These are phyloP conservation scores for Coemansia sp. DNA, from an alignment of 192 early-diverging fungal species.

Conservation along the genomic window DNA sequence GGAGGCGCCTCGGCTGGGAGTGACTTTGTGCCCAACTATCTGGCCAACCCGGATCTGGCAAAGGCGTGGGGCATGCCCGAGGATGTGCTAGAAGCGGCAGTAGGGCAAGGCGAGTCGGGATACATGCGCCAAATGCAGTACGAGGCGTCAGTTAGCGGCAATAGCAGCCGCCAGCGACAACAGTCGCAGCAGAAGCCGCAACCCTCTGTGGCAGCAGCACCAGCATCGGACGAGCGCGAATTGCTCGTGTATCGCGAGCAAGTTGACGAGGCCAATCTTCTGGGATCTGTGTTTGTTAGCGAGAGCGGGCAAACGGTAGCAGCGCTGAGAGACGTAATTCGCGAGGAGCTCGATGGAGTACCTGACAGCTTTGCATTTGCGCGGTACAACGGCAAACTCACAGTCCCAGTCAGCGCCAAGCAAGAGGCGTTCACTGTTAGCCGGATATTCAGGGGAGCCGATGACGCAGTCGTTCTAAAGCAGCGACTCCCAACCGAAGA, in stretches of 20 bases:
- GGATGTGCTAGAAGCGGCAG: slow-evolving; percentile 21
- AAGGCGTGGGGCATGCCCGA: slow-evolving; percentile 72
- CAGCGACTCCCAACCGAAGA: background rate
- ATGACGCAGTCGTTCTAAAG: slow-evolving; percentile 54
- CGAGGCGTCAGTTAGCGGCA: slow-evolving; percentile 33
- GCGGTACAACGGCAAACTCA: slow-evolving; percentile 60
- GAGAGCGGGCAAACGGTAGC: slow-evolving; percentile 16
- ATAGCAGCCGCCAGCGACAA: background rate
- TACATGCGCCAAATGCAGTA: slow-evolving; percentile 33
- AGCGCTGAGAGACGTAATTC: slow-evolving; percentile 27
- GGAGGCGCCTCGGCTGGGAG: background rate
- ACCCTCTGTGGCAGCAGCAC: background rate
- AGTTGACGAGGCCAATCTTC: slow-evolving; percentile 54
- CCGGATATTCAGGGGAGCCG: slow-evolving; percentile 58
- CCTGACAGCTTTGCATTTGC: slow-evolving; percentile 54
- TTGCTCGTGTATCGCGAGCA: slow-evolving; percentile 58
- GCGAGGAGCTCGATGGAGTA: slow-evolving; percentile 61
- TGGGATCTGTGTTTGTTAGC: slow-evolving; percentile 63
- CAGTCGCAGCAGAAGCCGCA: background rate
- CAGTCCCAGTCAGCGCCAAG: slow-evolving; percentile 63
- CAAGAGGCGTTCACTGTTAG: slow-evolving; percentile 59
- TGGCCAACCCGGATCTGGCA: slow-evolving; percentile 67
- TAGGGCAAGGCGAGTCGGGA: slow-evolving; percentile 29
- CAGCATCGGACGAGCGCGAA: slow-evolving; percentile 52
- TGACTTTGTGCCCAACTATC: slow-evolving; percentile 64